Evolutionary conservation across 805 yeast species (phyloP).

Genomic region (Kazachstania psychrophila): DNA sequence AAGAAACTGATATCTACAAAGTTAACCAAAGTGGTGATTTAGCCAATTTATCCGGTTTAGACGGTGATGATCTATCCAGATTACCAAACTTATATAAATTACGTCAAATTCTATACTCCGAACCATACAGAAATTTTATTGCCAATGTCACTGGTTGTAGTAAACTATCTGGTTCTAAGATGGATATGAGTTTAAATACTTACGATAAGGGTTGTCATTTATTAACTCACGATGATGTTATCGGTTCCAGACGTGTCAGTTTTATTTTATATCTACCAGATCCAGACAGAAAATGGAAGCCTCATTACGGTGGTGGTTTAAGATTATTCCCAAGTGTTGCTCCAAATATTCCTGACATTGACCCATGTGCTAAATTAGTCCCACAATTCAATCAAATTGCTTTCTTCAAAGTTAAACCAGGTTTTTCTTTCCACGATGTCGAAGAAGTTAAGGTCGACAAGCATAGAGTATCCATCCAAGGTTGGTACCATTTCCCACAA

Average conservation of each 20-base stretch:
- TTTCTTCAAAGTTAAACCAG: conserved; percentile 92
- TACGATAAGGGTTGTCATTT: conserved; percentile 91
- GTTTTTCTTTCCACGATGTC: conserved; percentile 93
- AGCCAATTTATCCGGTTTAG: conserved; percentile 82
- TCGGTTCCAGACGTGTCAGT: conserved; percentile 88
- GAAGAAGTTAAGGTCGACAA: conserved; percentile 91
- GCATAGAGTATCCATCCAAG: conserved; percentile 87
- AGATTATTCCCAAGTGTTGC: conserved; percentile 78
- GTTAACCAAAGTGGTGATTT: conserved; percentile 85
- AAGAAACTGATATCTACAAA: conserved; percentile 95
- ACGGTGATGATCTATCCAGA: conserved; percentile 61
- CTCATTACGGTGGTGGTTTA: conserved; percentile 88
- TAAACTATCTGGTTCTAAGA: conserved; percentile 77
- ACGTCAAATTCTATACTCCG: conserved; percentile 80
- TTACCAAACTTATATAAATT: conserved; percentile 69
- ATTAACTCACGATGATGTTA: conserved; percentile 93
- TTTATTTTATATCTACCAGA: conserved; percentile 89
- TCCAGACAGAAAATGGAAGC: conserved; percentile 82
- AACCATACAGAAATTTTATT: conserved; percentile 70
- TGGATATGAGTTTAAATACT: conserved; percentile 87
- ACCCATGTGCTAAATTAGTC: conserved; percentile 55
- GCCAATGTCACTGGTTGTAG: conserved; percentile 80
- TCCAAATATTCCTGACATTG: conserved; percentile 84
- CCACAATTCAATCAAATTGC: conserved; percentile 97
- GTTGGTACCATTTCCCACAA: conserved; percentile 99